Evolutionary conservation across 2,329 filamentous ascomycete species (phyloP).

Genomic region (Helminthosporium solani): DNA sequence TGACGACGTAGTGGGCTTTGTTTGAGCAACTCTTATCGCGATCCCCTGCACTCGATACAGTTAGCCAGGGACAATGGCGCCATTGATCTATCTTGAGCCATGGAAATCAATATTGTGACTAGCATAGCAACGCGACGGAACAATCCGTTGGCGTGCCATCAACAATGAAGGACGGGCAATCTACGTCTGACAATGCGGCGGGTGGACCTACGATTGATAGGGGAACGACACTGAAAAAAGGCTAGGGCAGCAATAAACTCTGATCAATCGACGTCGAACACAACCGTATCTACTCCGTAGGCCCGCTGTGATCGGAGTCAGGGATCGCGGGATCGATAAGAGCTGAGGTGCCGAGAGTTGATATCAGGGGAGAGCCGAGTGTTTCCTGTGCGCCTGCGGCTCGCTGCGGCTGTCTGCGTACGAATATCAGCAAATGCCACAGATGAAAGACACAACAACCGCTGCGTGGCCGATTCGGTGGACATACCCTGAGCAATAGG

Average conservation of each 20-base stretch:
- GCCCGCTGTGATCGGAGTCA: constrained; percentile 8
- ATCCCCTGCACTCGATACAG: constrained; percentile 30
- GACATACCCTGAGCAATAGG: neutral
- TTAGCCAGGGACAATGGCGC: constrained; percentile 28
- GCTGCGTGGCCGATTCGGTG: neutral
- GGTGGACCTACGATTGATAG: constrained; percentile 27
- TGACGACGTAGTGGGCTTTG: constrained; percentile 39
- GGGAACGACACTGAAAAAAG: constrained; percentile 28
- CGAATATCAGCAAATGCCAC: neutral
- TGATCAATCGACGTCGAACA: constrained; percentile 8
- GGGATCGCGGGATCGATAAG: constrained; percentile 30
- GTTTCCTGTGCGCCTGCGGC: constrained; percentile 32
- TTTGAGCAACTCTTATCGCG: constrained; percentile 40
- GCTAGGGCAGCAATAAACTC: constrained; percentile 3
- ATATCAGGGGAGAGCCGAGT: constrained; percentile 29
- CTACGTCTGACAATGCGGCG: constrained; percentile 11
- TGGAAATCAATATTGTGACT: neutral
- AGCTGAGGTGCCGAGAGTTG: constrained; percentile 13
- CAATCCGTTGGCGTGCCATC: constrained; percentile 3
- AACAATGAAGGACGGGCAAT: constrained; percentile 11
- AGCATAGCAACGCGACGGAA: constrained; percentile 5
- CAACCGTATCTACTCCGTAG: too few relatives aligned
- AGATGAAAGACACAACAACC: neutral
- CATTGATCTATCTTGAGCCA: constrained; percentile 1
- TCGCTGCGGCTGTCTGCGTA: constrained; percentile 12